Conservation (phyloP, 345 rosid genomes). For the Lumnitzera racemosa region DNA sequence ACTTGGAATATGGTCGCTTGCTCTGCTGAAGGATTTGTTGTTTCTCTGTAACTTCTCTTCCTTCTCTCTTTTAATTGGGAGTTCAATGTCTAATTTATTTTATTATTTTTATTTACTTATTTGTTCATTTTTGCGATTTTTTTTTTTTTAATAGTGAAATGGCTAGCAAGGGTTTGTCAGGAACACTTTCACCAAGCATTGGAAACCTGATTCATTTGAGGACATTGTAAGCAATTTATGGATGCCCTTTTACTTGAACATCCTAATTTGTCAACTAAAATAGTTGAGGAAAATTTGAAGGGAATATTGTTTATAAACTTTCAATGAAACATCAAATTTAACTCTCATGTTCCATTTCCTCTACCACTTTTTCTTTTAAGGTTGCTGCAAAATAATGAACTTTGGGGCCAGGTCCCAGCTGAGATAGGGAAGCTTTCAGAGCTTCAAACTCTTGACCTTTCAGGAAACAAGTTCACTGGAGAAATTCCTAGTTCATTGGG, state of each 20-base stretch:
- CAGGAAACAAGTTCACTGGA: slow-evolving; percentile 72
- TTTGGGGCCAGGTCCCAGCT: slow-evolving; percentile 58
- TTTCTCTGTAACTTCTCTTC: slow-evolving; percentile 45
- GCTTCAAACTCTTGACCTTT: slow-evolving; percentile 82
- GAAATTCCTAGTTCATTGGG: slow-evolving; percentile 81
- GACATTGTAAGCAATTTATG: slow-evolving; percentile 49
- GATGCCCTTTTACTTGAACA: not conserved
- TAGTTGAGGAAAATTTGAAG: too few species aligned
- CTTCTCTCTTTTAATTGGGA: slow-evolving; percentile 1
- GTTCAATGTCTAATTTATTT: not conserved
- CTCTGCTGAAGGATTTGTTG: slow-evolving; percentile 66
- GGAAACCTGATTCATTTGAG: slow-evolving; percentile 71
- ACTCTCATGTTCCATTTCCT: not conserved
- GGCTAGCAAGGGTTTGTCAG: slow-evolving; percentile 73
- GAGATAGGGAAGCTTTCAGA: slow-evolving; percentile 65
- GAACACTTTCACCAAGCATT: slow-evolving; percentile 59
- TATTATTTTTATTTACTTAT: too few species aligned
- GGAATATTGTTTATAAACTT: not conserved
- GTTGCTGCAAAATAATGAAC: slow-evolving; percentile 59
- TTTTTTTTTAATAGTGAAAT: slow-evolving; percentile 43
- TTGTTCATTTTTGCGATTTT: not conserved
- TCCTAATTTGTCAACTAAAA: too few species aligned
- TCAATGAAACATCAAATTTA: not conserved
- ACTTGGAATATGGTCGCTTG: slow-evolving; percentile 98
- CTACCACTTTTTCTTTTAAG: slow-evolving; percentile 15